Conservation (phyloP, 2,329 filamentous ascomycete species). For the Tolypocladium ovalisporum region DNA sequence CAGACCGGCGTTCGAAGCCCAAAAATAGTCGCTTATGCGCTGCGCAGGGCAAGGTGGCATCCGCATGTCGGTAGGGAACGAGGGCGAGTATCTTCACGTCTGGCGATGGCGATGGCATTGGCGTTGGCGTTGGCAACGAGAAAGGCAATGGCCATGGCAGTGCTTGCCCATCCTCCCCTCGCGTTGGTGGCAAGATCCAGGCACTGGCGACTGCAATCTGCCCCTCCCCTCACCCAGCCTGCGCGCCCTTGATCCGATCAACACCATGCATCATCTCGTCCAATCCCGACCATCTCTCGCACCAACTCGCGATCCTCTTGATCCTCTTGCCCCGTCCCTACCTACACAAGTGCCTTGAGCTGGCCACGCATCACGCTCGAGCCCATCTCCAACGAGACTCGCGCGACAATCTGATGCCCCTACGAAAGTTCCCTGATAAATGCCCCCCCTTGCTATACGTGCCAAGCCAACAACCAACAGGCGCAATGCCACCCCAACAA, state of each 20-base stretch:
- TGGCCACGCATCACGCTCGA: background rate
- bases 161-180: background rate
- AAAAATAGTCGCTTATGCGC: background rate
- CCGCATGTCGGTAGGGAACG: background rate
- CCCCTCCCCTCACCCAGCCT: background rate
- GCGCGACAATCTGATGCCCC: background rate
- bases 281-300: background rate
- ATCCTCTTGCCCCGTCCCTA: background rate
- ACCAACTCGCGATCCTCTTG: background rate
- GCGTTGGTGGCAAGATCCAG: background rate
- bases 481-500: background rate
- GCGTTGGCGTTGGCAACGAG: no score
- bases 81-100: background rate
- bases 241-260: background rate
- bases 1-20: background rate
- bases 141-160: background rate
- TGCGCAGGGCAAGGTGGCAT: background rate
- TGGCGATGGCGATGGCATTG: background rate
- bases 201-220: background rate
- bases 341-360: background rate
- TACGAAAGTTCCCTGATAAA: background rate
- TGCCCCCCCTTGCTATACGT: background rate
- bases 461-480: background rate
- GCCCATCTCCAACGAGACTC: background rate
- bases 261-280: background rate